Evolutionary conservation across 257 asterid species (phyloP).

Genomic region (Avicennia marina): DNA sequence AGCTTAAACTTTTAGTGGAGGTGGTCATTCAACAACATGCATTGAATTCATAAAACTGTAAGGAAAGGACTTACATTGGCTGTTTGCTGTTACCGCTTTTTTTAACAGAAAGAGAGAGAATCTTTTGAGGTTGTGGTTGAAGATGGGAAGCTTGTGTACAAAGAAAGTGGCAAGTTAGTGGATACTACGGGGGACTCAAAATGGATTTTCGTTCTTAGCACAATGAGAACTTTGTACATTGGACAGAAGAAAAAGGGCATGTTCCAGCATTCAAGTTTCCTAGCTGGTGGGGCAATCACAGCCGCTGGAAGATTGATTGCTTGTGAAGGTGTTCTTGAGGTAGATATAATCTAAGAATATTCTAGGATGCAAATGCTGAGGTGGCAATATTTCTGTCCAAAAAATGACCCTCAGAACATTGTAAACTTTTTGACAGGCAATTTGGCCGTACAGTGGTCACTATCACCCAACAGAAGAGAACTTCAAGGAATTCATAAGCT

Average conservation of each 20-base stretch:
- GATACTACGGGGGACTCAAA: conserved; percentile 71
- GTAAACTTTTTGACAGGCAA: conserved; percentile 27
- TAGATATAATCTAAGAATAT: conserved; percentile 6
- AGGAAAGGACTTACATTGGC: background rate
- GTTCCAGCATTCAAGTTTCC: conserved; percentile 92
- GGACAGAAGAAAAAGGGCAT: conserved; percentile 79
- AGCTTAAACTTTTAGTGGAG: too few relatives aligned
- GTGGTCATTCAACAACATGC: too few relatives aligned
- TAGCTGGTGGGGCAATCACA: conserved; percentile 89
- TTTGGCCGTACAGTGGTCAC: conserved; percentile 85
- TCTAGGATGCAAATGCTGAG: background rate
- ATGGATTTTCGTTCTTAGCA: conserved; percentile 94
- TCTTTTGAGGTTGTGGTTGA: conserved; percentile 62
- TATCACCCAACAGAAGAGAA: conserved; percentile 81
- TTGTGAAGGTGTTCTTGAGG: conserved; percentile 77
- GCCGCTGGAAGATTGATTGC: conserved; percentile 95
- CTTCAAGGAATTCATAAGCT: conserved; percentile 51
- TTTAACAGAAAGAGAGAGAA: conserved; percentile 72
- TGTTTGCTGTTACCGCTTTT: too few relatives aligned
- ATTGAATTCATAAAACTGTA: background rate
- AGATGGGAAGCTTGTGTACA: conserved; percentile 66
- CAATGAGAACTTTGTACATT: conserved; percentile 63
- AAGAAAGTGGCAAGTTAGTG: conserved; percentile 54
- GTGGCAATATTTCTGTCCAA: background rate
- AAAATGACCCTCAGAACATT: background rate